Percentiles rank a stretch among this genome's conserved stretches.
Evolutionary conservation across 352 stramenopile genomes (phyloP).

Genomic region (Globisporangium apiculatum): DNA sequence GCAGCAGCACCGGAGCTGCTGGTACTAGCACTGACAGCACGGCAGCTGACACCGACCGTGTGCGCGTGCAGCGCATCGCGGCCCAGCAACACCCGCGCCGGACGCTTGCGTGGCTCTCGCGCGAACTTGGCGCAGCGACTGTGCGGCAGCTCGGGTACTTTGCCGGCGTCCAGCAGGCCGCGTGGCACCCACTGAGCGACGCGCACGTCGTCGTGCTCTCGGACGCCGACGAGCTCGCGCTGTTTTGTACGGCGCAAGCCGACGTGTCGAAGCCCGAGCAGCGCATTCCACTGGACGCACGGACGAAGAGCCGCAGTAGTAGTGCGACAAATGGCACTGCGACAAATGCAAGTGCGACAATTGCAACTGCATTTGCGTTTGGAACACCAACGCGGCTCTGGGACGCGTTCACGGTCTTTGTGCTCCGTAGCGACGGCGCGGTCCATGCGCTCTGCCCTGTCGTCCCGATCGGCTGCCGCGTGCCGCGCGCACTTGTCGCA

Average conservation of each 20-base stretch:
- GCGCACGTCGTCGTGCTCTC: conserved; percentile 65
- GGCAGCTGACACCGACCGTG: conserved; percentile 13
- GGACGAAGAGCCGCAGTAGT: conserved; percentile 18
- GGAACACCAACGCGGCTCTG: conserved; percentile 43
- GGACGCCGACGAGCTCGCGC: conserved; percentile 61
- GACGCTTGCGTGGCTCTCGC: conserved; percentile 36
- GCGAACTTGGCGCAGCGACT: conserved; percentile 37
- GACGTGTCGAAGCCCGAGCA: conserved; percentile 71
- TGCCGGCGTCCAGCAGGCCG: conserved; percentile 36
- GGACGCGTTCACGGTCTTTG: conserved; percentile 72
- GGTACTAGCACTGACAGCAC: no score
- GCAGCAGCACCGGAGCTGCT: conserved; percentile 1
- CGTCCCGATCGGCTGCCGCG: conserved; percentile 54
- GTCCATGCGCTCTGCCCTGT: conserved; percentile 68
- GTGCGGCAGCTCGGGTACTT: conserved; percentile 59
- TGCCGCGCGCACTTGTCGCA: conserved; percentile 31
- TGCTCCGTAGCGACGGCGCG: conserved; percentile 62
- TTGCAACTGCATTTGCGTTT: conserved; percentile 52
- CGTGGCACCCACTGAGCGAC: conserved; percentile 73
- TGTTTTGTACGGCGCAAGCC: conserved; percentile 51
- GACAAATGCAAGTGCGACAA: conserved; percentile 5
- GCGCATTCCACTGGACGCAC: conserved; percentile 50
- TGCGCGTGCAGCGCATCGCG: conserved; percentile 21
- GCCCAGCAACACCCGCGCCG: conserved; percentile 9
- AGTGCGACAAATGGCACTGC: conserved; percentile 12